Evolutionary conservation across 2,329 filamentous ascomycete genomes (phyloP).

Genomic region (Penicillium sp.): DNA sequence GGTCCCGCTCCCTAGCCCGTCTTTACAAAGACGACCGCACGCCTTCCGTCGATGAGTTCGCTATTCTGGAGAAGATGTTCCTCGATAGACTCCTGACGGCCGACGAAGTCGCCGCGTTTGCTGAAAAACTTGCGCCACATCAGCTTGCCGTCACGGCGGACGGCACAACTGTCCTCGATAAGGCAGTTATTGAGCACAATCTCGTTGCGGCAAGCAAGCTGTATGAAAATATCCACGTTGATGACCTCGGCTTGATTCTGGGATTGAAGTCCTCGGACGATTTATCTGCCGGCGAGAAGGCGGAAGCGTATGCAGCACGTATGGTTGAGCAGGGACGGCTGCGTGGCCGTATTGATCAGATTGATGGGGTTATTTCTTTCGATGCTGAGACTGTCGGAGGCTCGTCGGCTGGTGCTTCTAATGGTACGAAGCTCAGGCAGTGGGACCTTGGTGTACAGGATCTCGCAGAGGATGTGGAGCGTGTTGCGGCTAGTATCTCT

Average conservation of each 20-base stretch:
- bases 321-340: slow-evolving; percentile 96
- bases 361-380: slow-evolving; percentile 84
- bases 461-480: slow-evolving; percentile 85
- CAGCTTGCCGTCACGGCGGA: slow-evolving; percentile 88
- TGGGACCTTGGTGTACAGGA: slow-evolving; percentile 90
- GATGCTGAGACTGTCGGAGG: slow-evolving; percentile 68
- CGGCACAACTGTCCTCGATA: slow-evolving; percentile 87
- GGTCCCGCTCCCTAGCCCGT: slow-evolving; percentile 74
- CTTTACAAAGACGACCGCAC: slow-evolving; percentile 93
- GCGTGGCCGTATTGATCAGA: slow-evolving; percentile 88
- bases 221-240: slow-evolving; percentile 74
- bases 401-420: slow-evolving; percentile 43
- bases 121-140: slow-evolving; percentile 75
- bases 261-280: slow-evolving; percentile 61
- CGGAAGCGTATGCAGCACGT: slow-evolving; percentile 84
- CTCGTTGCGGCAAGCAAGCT: slow-evolving; percentile 78
- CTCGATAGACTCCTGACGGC: slow-evolving; percentile 79
- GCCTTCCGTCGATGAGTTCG: slow-evolving; percentile 70
- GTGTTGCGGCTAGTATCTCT: slow-evolving; percentile 76
- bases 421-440: slow-evolving; percentile 69
- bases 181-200: slow-evolving; percentile 95
- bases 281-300: slow-evolving; percentile 62
- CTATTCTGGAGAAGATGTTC: slow-evolving; percentile 97
- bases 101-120: slow-evolving; percentile 83
- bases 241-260: slow-evolving; percentile 72